Conservation (phyloP, 352 stramenopile species). For the Phytophthora foliorum region DNA sequence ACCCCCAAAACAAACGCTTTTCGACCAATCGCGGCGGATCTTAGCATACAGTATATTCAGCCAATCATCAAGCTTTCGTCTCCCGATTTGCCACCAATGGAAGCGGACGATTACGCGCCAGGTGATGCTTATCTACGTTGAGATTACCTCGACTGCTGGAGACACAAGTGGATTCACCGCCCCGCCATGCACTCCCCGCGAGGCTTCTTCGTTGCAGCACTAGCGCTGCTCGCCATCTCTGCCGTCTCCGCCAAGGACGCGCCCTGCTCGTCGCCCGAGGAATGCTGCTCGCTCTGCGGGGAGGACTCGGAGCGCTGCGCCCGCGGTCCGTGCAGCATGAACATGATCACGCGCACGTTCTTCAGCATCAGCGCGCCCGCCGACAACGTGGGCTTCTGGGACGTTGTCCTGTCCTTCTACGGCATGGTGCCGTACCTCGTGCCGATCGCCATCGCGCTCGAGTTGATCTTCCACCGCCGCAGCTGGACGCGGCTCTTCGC, state of each 20-base stretch:
- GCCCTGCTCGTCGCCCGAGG: conserved; percentile 35
- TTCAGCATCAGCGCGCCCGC: conserved; percentile 64
- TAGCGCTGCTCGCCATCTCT: conserved; percentile 12
- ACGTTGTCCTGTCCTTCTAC: conserved; percentile 63
- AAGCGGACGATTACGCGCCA: neutral
- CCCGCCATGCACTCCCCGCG: conserved; percentile 11
- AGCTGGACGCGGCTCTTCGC: conserved; percentile 60
- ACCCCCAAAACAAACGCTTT: conserved; percentile 3
- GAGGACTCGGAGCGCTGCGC: conserved; percentile 56
- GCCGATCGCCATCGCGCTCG: conserved; percentile 47
- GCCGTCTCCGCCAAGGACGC: conserved; percentile 24
- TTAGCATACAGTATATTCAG: neutral
- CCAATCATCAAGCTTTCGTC: neutral
- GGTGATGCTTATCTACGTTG: too few relatives aligned
- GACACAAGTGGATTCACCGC: conserved; percentile 16
- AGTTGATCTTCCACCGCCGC: conserved; percentile 50
- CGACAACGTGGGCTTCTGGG: conserved; percentile 51
- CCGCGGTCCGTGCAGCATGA: conserved; percentile 62
- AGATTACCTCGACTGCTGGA: neutral
- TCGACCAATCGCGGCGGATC: neutral
- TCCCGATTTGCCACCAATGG: neutral
- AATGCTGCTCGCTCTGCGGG: conserved; percentile 63
- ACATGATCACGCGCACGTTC: conserved; percentile 47
- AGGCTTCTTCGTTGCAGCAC: neutral
- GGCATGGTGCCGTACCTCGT: conserved; percentile 69